Evolutionary conservation across 768 basidiomycete species (phyloP).

Genomic region (Naganishia friedmannii): DNA sequence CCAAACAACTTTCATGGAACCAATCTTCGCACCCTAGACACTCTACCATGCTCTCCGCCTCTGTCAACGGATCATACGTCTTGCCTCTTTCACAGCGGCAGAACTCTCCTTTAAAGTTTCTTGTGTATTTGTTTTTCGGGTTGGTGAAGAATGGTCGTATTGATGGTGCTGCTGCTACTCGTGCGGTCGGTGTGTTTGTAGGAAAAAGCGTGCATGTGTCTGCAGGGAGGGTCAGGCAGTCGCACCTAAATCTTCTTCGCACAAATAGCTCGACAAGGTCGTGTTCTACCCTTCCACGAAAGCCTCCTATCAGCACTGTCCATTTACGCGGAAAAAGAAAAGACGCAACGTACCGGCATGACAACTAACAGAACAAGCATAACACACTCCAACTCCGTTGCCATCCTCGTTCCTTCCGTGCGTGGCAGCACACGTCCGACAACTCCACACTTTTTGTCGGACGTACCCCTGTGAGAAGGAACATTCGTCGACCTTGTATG

Average conservation of each 20-base stretch:
- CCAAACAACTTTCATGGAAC: slow-evolving; percentile 45
- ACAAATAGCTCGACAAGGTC: slow-evolving; percentile 49
- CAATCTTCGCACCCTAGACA: slow-evolving; percentile 52
- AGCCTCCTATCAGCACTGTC: too few species aligned
- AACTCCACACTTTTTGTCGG: slow-evolving; percentile 46
- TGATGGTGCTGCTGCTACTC: too few species aligned
- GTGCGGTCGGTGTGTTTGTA: not conserved
- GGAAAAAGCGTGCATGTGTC: slow-evolving; percentile 23
- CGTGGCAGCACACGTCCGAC: slow-evolving; percentile 27
- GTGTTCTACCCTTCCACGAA: slow-evolving; percentile 36
- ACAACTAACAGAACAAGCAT: slow-evolving; percentile 51
- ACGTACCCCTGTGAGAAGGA: slow-evolving; percentile 44
- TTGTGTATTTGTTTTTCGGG: slow-evolving; percentile 40
- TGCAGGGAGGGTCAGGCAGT: slow-evolving; percentile 45
- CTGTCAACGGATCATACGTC: slow-evolving; percentile 47
- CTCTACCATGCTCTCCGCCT: slow-evolving; percentile 47
- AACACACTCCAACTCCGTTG: slow-evolving; percentile 46
- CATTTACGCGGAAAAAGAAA: too few species aligned
- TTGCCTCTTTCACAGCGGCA: slow-evolving; percentile 45
- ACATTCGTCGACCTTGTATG: slow-evolving; percentile 47
- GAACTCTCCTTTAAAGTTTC: slow-evolving; percentile 46
- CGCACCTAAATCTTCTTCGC: slow-evolving; percentile 45
- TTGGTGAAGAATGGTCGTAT: slow-evolving; percentile 24
- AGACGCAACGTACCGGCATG: slow-evolving; percentile 34
- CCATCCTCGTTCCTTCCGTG: not conserved